These are phyloP conservation scores for Zygosaccharomyces pseudobailii DNA, from an alignment of 1,139 yeast species.

Conservation along the genomic window DNA sequence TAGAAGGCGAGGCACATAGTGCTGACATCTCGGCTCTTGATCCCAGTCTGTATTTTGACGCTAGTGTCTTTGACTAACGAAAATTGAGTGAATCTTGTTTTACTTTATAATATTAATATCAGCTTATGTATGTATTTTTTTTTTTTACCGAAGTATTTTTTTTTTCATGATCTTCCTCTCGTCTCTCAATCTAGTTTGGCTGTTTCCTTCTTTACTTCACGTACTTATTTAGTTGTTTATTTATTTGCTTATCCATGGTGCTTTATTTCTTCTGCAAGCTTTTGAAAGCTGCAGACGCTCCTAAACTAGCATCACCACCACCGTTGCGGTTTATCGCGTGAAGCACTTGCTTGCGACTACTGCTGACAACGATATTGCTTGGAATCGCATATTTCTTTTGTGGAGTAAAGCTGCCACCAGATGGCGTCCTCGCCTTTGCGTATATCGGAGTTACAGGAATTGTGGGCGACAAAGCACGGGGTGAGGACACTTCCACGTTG, in stretches of 20 bases:
- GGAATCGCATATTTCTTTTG: slow-evolving; percentile 16
- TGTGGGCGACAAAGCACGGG: slow-evolving; percentile 5
- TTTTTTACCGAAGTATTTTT: background rate
- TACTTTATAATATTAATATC: background rate
- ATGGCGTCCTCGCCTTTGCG: slow-evolving; percentile 14
- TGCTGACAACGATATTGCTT: slow-evolving; percentile 30
- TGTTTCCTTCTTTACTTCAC: too few relatives aligned
- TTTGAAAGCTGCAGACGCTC: slow-evolving; percentile 35
- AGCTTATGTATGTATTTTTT: slow-evolving; percentile 2
- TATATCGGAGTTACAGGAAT: slow-evolving; percentile 4
- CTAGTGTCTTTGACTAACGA: slow-evolving; percentile 35
- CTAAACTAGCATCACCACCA: slow-evolving; percentile 28
- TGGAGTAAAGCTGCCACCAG: slow-evolving; percentile 6
- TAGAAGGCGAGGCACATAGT: slow-evolving; percentile 77
- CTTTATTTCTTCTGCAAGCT: slow-evolving; percentile 21
- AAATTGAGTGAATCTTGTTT: slow-evolving; percentile 1
- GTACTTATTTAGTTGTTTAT: too few relatives aligned
- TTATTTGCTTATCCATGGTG: background rate
- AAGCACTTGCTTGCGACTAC: slow-evolving; percentile 32
- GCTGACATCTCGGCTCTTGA: slow-evolving; percentile 80
- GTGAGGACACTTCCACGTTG: slow-evolving; percentile 6
- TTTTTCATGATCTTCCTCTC: background rate
- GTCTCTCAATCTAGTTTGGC: background rate
- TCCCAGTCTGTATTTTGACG: slow-evolving; percentile 83
- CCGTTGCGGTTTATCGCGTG: slow-evolving; percentile 20